phyloP scores from a whole-genome alignment of 2,329 filamentous ascomycete genomes.

The Trichophyton schoenleinii region DNA sequence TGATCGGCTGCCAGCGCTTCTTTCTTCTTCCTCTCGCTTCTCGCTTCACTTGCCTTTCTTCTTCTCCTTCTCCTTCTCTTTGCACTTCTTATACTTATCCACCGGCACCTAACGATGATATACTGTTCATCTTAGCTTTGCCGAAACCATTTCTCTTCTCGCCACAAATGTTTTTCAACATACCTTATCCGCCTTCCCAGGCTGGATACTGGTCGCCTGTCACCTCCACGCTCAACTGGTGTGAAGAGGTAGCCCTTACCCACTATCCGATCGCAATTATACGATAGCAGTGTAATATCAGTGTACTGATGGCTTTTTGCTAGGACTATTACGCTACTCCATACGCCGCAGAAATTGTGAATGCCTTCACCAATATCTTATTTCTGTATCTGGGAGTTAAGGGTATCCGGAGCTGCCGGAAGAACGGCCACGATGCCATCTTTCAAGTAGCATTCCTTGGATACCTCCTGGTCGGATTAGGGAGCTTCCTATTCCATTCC shows the following conservation, averaged over 20 bases:
- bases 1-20: neutral
- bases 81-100: neutral
- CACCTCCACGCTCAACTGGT: slow-evolving; percentile 65
- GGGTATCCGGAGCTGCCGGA: slow-evolving; percentile 60
- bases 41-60: neutral
- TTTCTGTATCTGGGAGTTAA: slow-evolving; percentile 68
- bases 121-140: neutral
- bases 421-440: slow-evolving; percentile 59
- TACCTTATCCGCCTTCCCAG: slow-evolving; percentile 36
- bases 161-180: slow-evolving; percentile 22
- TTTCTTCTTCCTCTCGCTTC: neutral
- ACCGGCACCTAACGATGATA: neutral
- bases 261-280: neutral
- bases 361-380: slow-evolving; percentile 67
- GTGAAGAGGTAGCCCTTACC: slow-evolving; percentile 51
- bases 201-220: slow-evolving; percentile 55
- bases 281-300: neutral
- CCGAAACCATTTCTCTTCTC: neutral
- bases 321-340: slow-evolving; percentile 64
- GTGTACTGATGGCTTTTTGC: neutral
- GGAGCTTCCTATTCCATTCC: slow-evolving; percentile 52
- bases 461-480: slow-evolving; percentile 48
- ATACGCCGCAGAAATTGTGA: slow-evolving; percentile 67
- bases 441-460: slow-evolving; percentile 57
- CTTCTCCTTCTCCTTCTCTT: neutral